Conservation (phyloP, 192 early-diverging fungal genomes). For the Coemansia sp. region DNA sequence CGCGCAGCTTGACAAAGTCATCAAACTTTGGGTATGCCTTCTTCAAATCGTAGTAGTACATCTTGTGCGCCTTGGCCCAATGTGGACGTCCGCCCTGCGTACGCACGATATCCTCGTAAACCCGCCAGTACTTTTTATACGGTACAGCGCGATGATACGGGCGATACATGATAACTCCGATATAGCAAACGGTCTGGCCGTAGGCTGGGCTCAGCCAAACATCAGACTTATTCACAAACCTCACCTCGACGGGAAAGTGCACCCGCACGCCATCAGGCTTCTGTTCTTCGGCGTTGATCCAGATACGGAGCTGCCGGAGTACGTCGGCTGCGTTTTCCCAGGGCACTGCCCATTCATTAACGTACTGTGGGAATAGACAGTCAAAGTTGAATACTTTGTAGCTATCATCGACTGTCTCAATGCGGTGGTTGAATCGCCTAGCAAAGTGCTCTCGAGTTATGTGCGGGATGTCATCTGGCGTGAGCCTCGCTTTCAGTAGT, state of each 20-base stretch:
- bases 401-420: conserved; percentile 53
- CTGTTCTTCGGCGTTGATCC: conserved; percentile 14
- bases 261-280: conserved; percentile 54
- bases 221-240: conserved; percentile 56
- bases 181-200: conserved; percentile 65
- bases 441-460: conserved; percentile 59
- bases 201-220: conserved; percentile 75
- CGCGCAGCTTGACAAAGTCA: conserved; percentile 58
- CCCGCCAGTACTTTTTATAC: conserved; percentile 71
- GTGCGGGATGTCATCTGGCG: conserved; percentile 17
- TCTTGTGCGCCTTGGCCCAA: conserved; percentile 76
- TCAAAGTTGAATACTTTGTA: conserved; percentile 69
- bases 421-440: conserved; percentile 46
- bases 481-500: conserved; percentile 48
- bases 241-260: conserved; percentile 73
- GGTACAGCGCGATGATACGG: conserved; percentile 67
- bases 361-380: conserved; percentile 69
- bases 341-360: conserved; percentile 73
- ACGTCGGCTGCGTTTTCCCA: not conserved
- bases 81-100: conserved; percentile 66
- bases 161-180: conserved; percentile 75
- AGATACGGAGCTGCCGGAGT: not conserved
- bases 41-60: conserved; percentile 55
- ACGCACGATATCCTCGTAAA: conserved; percentile 72
- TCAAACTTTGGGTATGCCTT: conserved; percentile 63